Percentiles rank a stretch among this genome's conserved stretches.
Evolutionary conservation across 441 rosid genomes (phyloP).

Genomic region (Gossypium schwendimanii): DNA sequence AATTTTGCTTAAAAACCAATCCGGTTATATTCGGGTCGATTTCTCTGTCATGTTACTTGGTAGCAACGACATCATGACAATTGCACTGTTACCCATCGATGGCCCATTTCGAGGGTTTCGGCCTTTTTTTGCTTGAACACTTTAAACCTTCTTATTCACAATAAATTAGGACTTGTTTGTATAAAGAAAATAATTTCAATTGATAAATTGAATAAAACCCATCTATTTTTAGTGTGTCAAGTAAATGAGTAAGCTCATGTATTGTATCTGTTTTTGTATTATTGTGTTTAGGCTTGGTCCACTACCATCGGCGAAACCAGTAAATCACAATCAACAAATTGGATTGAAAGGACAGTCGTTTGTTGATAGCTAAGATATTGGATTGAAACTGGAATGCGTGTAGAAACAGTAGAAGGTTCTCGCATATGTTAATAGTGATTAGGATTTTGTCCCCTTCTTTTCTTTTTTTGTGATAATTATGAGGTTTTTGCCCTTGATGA

Average conservation of each 20-base stretch:
- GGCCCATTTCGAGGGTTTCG: neutral
- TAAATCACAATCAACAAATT: neutral
- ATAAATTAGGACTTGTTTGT: neutral
- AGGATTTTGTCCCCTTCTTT: neutral
- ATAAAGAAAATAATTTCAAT: neutral
- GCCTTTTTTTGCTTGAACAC: neutral
- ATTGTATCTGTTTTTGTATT: too few relatives aligned
- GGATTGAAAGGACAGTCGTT: neutral
- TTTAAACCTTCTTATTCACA: too few relatives aligned
- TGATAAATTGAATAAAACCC: neutral
- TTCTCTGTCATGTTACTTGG: too few relatives aligned
- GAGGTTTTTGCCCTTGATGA: neutral
- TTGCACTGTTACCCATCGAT: neutral
- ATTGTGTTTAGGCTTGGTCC: neutral
- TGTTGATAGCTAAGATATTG: neutral
- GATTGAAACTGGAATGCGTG: conserved; percentile 1
- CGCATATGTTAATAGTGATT: neutral
- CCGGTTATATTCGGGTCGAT: neutral
- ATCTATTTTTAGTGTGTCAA: too few relatives aligned
- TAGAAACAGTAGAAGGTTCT: neutral
- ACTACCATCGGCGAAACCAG: neutral
- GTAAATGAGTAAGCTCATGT: too few relatives aligned
- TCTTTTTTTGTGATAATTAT: too few relatives aligned
- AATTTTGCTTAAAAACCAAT: neutral
- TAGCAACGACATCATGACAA: neutral